Conservation (phyloP, 352 stramenopile genomes). For the Phytophthora nicotianae region DNA sequence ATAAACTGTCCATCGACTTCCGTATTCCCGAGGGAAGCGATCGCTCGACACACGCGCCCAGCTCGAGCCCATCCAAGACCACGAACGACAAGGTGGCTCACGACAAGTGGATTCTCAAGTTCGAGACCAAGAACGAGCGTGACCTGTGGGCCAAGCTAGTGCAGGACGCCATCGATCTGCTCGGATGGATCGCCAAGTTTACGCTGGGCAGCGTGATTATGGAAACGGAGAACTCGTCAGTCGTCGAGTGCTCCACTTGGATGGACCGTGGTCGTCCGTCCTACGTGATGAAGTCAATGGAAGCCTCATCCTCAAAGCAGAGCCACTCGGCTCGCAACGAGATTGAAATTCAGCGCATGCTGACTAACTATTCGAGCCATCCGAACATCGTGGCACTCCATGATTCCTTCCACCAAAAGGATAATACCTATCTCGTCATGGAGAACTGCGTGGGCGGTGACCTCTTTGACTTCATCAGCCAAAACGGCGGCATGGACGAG, state of each 20-base stretch:
- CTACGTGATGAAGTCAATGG: conserved; percentile 72
- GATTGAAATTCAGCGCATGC: conserved; percentile 64
- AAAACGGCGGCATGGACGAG: conserved; percentile 60
- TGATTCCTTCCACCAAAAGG: conserved; percentile 67
- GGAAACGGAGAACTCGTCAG: conserved; percentile 54
- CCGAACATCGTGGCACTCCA: conserved; percentile 69
- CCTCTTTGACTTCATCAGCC: conserved; percentile 62
- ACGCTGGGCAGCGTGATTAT: conserved; percentile 63
- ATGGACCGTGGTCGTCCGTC: conserved; percentile 57
- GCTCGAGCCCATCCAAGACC: conserved; percentile 16
- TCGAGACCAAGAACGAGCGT: conserved; percentile 75
- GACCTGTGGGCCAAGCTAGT: conserved; percentile 66
- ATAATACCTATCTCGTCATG: conserved; percentile 66
- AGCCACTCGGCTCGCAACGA: conserved; percentile 58
- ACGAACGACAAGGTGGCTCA: conserved; percentile 36
- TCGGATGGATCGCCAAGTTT: conserved; percentile 76
- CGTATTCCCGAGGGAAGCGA: conserved; percentile 38
- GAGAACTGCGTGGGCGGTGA: conserved; percentile 71
- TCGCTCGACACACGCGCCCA: conserved; percentile 14
- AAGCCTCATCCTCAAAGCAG: conserved; percentile 53
- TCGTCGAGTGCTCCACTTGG: conserved; percentile 73
- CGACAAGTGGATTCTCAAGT: conserved; percentile 74
- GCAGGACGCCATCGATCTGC: conserved; percentile 68
- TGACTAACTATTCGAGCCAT: conserved; percentile 76
- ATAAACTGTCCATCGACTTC: conserved; percentile 76